Base-by-base conservation (phyloP, 1,284 basidiomycete genomes). In the Apiotrichum sp. region DNA sequence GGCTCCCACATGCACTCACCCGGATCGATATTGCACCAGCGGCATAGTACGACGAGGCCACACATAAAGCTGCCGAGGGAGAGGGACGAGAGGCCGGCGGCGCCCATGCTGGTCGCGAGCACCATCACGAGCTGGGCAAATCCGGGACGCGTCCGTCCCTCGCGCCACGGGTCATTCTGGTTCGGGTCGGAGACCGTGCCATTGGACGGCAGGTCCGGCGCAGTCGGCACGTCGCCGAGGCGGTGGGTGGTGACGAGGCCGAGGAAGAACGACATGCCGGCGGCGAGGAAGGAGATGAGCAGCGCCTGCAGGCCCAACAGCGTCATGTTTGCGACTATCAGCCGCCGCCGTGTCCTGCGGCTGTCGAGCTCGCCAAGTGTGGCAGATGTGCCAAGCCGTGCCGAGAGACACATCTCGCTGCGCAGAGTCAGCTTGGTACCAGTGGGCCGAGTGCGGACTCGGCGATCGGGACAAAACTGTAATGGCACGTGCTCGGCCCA, bases 51-150 rank as follows among this genome's bases (percentile, higher is more conserved):
- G 41, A 98, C 84, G 29, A 97, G 81, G 6, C 80, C 78, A 68
- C 88, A 92, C 91, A 98, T 96, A 75, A 98, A 96, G 1, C 86
- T 88, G 2, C 95, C 95, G 1, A 98, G 81, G 3, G 93, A 69
- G 2, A 88, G 77, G 55, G 86, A 86, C 13, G 88, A 89, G 29
- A 92, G 70, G 48, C 86, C 87, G 0, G 93, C 87, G 0, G 93
- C 84, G 9, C 88, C 82, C 89, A 96, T 95, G 0, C 89, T 84
- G 0, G 92, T 88, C 6, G 89, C 86, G 0, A 93, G 83, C 13
- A 98, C 88, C 79, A 95, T 86, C 55, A 88, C 78, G 58, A 95
- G 77, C 64, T 82, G 80, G 46, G 71, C 69, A 33, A 57, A 66
- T 2, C 75, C 75, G 1, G 76, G 76, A 32, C 70, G 63, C 5